These are phyloP conservation scores for Periconia digitata DNA, from an alignment of 2,329 filamentous ascomycete genomes.

Conservation along the genomic window DNA sequence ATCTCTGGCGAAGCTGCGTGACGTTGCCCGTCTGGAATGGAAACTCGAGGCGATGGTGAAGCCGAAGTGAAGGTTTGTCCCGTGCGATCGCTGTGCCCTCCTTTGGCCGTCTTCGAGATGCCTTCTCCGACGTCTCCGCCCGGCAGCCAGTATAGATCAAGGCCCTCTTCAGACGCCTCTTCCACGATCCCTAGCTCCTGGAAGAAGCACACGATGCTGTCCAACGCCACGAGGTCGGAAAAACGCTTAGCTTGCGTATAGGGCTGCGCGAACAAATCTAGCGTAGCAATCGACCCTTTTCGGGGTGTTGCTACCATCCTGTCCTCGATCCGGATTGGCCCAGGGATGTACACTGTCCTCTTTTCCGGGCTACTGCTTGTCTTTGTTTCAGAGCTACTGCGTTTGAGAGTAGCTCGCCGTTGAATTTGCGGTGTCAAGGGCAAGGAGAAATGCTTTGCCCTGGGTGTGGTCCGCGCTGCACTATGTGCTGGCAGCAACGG, in stretches of 20 bases:
- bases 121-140: slow-evolving; percentile 1
- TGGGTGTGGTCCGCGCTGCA: neutral
- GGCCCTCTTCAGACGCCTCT: slow-evolving; percentile 24
- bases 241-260: slow-evolving; percentile 17
- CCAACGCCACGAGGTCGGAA: slow-evolving; percentile 31
- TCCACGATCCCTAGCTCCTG: slow-evolving; percentile 42
- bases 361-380: neutral
- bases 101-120: slow-evolving; percentile 1
- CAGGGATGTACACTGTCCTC: slow-evolving; percentile 42
- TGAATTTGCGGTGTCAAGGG: slow-evolving; percentile 17
- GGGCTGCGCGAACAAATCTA: slow-evolving; percentile 39
- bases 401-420: slow-evolving; percentile 14
- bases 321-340: slow-evolving; percentile 45
- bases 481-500: neutral
- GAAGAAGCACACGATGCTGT: slow-evolving; percentile 48
- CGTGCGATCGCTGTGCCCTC: slow-evolving; percentile 12
- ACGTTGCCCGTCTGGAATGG: neutral
- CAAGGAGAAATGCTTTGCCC: slow-evolving; percentile 11
- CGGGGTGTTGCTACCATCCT: slow-evolving; percentile 29
- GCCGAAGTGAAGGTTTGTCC: slow-evolving; percentile 6
- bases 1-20: slow-evolving; percentile 4
- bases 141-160: slow-evolving; percentile 38
- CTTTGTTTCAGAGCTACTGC: slow-evolving; percentile 24
- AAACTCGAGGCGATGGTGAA: slow-evolving; percentile 1
- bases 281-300: slow-evolving; percentile 45